phyloP scores from a whole-genome alignment of 129 eudicot species.

The Artemisia argyi region DNA sequence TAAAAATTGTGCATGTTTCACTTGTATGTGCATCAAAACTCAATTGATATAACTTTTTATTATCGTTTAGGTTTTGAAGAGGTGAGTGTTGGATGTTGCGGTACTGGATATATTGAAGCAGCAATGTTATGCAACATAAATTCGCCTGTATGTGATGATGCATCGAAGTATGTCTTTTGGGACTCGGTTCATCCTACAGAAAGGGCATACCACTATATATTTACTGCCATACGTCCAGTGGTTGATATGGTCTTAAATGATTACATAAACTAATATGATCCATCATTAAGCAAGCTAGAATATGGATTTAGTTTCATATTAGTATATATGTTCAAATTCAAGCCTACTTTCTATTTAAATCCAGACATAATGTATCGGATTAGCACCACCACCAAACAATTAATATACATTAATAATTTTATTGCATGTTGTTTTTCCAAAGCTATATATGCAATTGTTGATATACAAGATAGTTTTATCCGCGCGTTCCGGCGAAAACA shows the following conservation, averaged over 20 bases:
- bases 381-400: constrained; percentile 1
- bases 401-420: too few relatives aligned
- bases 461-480: too few relatives aligned
- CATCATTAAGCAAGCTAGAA: neutral
- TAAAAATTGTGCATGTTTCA: too few relatives aligned
- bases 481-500: too few relatives aligned
- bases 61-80: constrained; percentile 44
- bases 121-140: constrained; percentile 45
- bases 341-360: neutral
- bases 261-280: constrained; percentile 4
- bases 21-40: too few relatives aligned
- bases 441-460: too few relatives aligned
- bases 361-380: neutral
- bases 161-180: constrained; percentile 60
- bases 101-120: constrained; percentile 53
- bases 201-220: constrained; percentile 36
- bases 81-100: constrained; percentile 63
- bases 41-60: too few relatives aligned
- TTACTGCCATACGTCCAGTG: constrained; percentile 31
- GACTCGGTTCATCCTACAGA: constrained; percentile 63
- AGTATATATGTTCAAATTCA: neutral
- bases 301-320: neutral
- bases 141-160: constrained; percentile 41
- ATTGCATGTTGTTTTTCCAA: too few relatives aligned
- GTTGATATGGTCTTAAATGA: constrained; percentile 38